Percentiles rank a stretch among this genome's conserved stretches.
Evolutionary conservation across 306 rosid species (phyloP).

Genomic region (Rosa persica): DNA sequence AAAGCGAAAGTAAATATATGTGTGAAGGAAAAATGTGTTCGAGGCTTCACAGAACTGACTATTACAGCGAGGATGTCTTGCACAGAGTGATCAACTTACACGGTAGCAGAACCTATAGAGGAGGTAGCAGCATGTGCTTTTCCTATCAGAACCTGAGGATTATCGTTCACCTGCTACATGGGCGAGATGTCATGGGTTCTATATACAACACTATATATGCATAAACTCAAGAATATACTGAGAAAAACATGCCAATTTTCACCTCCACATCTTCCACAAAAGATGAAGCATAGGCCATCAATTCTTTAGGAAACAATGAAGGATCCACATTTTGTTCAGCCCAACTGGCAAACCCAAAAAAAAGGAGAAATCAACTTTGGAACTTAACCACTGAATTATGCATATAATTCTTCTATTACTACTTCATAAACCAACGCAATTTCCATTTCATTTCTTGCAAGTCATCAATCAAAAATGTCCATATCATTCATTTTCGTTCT

Average conservation of each 20-base stretch:
- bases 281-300: conserved; percentile 64
- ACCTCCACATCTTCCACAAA: conserved; percentile 72
- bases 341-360: conserved; percentile 55
- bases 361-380: conserved; percentile 11
- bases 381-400: neutral
- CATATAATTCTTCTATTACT: neutral
- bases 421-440: conserved; percentile 4
- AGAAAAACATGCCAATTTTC: neutral
- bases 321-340: conserved; percentile 92
- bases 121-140: conserved; percentile 92
- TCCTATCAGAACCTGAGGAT: conserved; percentile 74
- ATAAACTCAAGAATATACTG: neutral
- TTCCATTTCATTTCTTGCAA: neutral
- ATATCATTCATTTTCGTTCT: neutral
- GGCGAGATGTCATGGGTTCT: conserved; percentile 17
- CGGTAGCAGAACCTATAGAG: conserved; percentile 88
- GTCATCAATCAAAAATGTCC: neutral
- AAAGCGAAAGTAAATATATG: conserved; percentile 14
- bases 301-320: conserved; percentile 74
- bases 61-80: neutral
- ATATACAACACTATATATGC: conserved; percentile 25
- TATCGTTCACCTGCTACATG: conserved; percentile 64
- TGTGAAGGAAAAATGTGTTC: neutral
- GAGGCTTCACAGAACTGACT: neutral
- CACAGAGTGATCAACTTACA: conserved; percentile 46